Evolutionary conservation across 2,329 filamentous ascomycete species (phyloP).

Genomic region (Penicillium sp.): DNA sequence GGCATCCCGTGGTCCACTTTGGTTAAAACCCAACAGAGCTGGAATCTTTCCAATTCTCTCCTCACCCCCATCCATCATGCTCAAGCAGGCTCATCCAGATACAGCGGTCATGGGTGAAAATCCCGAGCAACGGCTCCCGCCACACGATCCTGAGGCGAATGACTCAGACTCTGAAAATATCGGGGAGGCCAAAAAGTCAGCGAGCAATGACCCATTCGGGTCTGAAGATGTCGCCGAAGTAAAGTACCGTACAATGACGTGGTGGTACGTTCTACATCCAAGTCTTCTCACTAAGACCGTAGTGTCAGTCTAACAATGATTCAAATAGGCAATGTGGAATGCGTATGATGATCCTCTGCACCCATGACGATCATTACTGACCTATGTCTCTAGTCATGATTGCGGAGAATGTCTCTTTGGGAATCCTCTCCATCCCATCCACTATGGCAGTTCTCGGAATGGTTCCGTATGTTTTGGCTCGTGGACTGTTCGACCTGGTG

Average conservation of each 20-base stretch:
- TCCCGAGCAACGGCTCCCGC: neutral
- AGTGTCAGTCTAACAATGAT: slow-evolving; percentile 1
- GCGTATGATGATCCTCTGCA: slow-evolving; percentile 29
- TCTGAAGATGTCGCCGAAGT: slow-evolving; percentile 42
- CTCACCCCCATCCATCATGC: neutral
- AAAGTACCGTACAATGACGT: slow-evolving; percentile 53
- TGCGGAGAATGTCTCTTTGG: slow-evolving; percentile 60
- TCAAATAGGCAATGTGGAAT: slow-evolving; percentile 41
- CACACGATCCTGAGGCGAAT: neutral
- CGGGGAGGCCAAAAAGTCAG: neutral
- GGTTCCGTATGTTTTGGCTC: slow-evolving; percentile 44
- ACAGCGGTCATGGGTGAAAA: neutral
- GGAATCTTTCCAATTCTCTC: neutral
- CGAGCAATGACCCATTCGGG: slow-evolving; percentile 34
- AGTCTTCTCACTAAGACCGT: neutral
- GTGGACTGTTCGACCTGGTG: neutral
- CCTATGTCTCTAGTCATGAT: slow-evolving; percentile 49
- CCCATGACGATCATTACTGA: slow-evolving; percentile 1
- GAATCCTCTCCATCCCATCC: slow-evolving; percentile 57
- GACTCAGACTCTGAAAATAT: neutral
- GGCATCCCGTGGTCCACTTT: neutral
- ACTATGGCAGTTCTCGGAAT: slow-evolving; percentile 55
- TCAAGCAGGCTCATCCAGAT: neutral
- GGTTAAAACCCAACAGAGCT: neutral
- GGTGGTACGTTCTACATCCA: slow-evolving; percentile 33